Conservation (phyloP, 2,329 filamentous ascomycete species). For the Polytolypa hystricis region DNA sequence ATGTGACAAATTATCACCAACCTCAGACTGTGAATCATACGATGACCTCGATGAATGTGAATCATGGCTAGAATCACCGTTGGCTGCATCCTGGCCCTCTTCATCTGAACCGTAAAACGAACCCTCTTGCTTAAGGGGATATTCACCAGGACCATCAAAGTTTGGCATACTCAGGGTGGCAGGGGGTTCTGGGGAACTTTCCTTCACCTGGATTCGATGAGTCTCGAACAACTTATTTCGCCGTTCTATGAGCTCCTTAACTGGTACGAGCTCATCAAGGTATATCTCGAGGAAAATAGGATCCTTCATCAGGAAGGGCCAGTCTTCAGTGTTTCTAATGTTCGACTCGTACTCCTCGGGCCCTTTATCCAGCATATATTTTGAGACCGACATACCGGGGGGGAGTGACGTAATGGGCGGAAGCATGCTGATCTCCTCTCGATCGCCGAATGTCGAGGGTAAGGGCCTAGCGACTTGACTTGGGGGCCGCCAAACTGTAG, state of each 20-base stretch:
- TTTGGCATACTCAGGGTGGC: no score
- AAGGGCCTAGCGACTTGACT: conserved; percentile 18
- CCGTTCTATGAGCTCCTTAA: conserved; percentile 33
- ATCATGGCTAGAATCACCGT: conserved; percentile 1
- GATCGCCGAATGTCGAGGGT: conserved; percentile 16
- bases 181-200: no score
- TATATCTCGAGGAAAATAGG: conserved; percentile 39
- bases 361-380: conserved; percentile 36
- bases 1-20: not conserved
- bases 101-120: not conserved
- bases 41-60: not conserved
- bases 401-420: conserved; percentile 13
- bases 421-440: conserved; percentile 18
- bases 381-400: conserved; percentile 37
- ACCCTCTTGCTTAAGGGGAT: not conserved
- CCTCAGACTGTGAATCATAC: not conserved
- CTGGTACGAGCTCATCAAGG: conserved; percentile 28
- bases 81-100: not conserved
- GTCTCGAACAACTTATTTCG: conserved; percentile 20
- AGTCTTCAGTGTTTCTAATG: conserved; percentile 39
- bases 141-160: not conserved
- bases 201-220: conserved; percentile 18
- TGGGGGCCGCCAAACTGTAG: conserved; percentile 14
- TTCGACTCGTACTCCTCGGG: conserved; percentile 35
- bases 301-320: conserved; percentile 40